Percentiles rank a stretch among this genome's conserved stretches.
Conservation (phyloP, 495 filamentous ascomycete species). For the Aspergillus biplanus region DNA sequence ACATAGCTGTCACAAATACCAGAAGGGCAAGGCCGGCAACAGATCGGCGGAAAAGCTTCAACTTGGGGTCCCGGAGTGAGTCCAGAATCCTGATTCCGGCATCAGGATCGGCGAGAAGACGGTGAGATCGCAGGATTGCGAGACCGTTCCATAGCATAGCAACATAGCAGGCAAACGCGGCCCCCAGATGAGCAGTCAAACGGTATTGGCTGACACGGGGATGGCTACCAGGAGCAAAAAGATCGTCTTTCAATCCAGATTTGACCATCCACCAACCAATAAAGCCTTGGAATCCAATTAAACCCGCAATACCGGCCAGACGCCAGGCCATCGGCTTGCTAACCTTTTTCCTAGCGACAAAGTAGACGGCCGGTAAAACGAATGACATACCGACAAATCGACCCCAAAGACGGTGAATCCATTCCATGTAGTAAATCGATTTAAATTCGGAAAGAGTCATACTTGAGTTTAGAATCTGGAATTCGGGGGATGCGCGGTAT, state of each 20-base stretch:
- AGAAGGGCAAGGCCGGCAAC: slow-evolving; percentile 73
- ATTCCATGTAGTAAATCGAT: slow-evolving; percentile 99
- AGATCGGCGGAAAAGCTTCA: slow-evolving; percentile 73
- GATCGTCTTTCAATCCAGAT: slow-evolving; percentile 88
- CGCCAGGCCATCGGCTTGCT: slow-evolving; percentile 73
- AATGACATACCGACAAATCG: slow-evolving; percentile 88
- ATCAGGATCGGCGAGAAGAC: slow-evolving; percentile 65
- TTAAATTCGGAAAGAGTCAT: slow-evolving; percentile 95
- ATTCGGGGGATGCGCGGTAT: slow-evolving; percentile 90
- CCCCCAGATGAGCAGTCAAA: slow-evolving; percentile 83
- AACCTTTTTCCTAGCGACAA: slow-evolving; percentile 80
- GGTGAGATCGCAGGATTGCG: slow-evolving; percentile 73
- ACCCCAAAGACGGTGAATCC: slow-evolving; percentile 96
- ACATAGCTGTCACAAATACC: slow-evolving; percentile 89
- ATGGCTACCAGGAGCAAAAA: slow-evolving; percentile 87
- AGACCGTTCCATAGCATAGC: slow-evolving; percentile 96
- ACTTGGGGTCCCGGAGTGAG: slow-evolving; percentile 62
- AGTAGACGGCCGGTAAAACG: slow-evolving; percentile 84
- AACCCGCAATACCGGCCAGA: slow-evolving; percentile 78
- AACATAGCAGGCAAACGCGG: slow-evolving; percentile 87
- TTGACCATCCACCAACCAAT: slow-evolving; percentile 99
- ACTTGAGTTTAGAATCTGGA: slow-evolving; percentile 82
- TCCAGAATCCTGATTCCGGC: slow-evolving; percentile 57
- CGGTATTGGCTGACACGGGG: slow-evolving; percentile 94
- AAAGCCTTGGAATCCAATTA: slow-evolving; percentile 95